A percentile compares a stretch with the other conserved stretches of the same genome.
Evolutionary conservation across 371 early-diverging fungal species (phyloP).

Genomic region (Mucor plumbeus): DNA sequence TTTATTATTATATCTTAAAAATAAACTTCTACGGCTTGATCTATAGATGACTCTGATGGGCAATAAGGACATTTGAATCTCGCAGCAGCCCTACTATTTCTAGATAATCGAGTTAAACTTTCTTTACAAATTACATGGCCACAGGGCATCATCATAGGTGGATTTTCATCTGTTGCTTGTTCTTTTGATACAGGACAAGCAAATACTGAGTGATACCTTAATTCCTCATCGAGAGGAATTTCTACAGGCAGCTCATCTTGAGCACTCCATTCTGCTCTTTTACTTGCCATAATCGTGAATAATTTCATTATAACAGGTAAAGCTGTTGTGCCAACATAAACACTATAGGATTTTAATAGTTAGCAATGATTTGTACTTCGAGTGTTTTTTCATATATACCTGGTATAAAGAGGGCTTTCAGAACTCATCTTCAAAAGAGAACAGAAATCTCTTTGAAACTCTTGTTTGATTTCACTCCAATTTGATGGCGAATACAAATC

Average conservation of each 20-base stretch:
- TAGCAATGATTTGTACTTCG: background rate
- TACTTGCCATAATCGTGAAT: constrained; percentile 82
- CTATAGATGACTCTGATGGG: constrained; percentile 80
- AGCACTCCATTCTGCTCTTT: constrained; percentile 88
- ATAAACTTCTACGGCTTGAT: constrained; percentile 80
- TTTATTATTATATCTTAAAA: constrained; percentile 56
- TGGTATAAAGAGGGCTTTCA: constrained; percentile 79
- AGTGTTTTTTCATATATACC: constrained; percentile 41
- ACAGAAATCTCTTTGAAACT: constrained; percentile 90
- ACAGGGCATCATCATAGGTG: constrained; percentile 98
- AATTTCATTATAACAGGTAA: constrained; percentile 92
- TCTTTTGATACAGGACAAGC: constrained; percentile 98
- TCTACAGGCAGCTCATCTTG: constrained; percentile 92
- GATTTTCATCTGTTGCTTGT: constrained; percentile 91
- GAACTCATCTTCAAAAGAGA: constrained; percentile 77
- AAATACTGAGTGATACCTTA: constrained; percentile 95
- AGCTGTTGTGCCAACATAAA: constrained; percentile 87
- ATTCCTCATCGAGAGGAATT: constrained; percentile 79
- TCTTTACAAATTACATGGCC: constrained; percentile 97
- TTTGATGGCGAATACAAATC: constrained; percentile 61
- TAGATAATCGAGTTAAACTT: constrained; percentile 81
- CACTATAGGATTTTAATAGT: constrained; percentile 35
- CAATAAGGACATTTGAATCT: constrained; percentile 98
- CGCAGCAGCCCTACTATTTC: constrained; percentile 57
- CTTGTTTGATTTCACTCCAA: constrained; percentile 71